Percentiles rank a stretch among this genome's conserved stretches.
These are phyloP conservation scores for Iberis pinnata DNA, from an alignment of 345 rosid genomes.

Conservation along the genomic window DNA sequence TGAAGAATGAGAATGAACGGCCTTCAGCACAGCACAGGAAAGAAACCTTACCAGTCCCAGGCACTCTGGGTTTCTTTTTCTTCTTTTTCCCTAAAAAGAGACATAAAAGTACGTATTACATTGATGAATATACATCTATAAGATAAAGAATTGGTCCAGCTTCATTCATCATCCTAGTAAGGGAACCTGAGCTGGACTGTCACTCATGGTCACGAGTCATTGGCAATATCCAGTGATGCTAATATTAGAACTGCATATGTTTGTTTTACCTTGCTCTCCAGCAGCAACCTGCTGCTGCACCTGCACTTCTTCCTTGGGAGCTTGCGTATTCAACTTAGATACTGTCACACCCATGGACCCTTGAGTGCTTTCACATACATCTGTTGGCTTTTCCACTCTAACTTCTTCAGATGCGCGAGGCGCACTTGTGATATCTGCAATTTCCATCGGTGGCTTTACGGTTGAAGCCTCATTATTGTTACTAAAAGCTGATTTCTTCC, in stretches of 20 bases:
- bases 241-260: not conserved
- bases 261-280: slow-evolving; percentile 62
- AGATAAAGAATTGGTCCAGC: no score
- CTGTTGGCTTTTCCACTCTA: slow-evolving; percentile 36
- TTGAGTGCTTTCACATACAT: slow-evolving; percentile 63
- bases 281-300: slow-evolving; percentile 42
- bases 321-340: slow-evolving; percentile 60
- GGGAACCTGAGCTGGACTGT: slow-evolving; percentile 10
- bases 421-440: slow-evolving; percentile 40
- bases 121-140: not conserved
- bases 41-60: slow-evolving; percentile 23
- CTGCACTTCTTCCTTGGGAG: slow-evolving; percentile 60
- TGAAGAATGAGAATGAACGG: not conserved
- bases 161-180: no score
- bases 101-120: slow-evolving; percentile 2
- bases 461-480: slow-evolving; percentile 35
- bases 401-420: slow-evolving; percentile 40
- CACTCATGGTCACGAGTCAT: slow-evolving; percentile 4
- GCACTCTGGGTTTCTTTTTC: slow-evolving; percentile 53
- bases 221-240: not conserved
- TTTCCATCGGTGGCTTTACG: slow-evolving; percentile 33
- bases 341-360: slow-evolving; percentile 50
- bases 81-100: slow-evolving; percentile 63
- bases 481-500: slow-evolving; percentile 57
- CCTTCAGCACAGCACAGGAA: not conserved